Evolutionary conservation across 2,329 filamentous ascomycete genomes (phyloP).

Genomic region (Bipolaris zeicola): DNA sequence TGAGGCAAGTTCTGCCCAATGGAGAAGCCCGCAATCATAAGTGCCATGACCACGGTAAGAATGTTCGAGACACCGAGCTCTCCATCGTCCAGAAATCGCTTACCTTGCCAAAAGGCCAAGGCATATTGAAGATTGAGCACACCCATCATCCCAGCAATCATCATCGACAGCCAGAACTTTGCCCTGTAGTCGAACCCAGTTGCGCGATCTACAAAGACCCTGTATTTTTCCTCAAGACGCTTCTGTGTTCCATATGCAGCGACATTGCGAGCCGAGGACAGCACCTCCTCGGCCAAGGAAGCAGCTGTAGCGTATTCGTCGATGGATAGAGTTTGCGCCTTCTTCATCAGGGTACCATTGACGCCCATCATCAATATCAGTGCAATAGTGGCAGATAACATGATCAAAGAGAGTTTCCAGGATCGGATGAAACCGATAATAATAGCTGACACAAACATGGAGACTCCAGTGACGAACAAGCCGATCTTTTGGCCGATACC

Average conservation of each 20-base stretch:
- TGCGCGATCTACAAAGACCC: constrained; percentile 72
- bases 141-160: constrained; percentile 84
- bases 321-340: constrained; percentile 73
- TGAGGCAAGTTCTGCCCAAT: constrained; percentile 76
- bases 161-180: constrained; percentile 73
- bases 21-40: constrained; percentile 92
- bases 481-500: constrained; percentile 65
- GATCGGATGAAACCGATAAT: constrained; percentile 90
- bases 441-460: constrained; percentile 79
- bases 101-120: constrained; percentile 55
- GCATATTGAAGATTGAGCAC: constrained; percentile 76
- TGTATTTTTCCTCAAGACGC: constrained; percentile 86
- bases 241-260: constrained; percentile 93
- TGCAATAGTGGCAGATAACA: constrained; percentile 78
- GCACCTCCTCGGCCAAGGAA: constrained; percentile 89
- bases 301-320: constrained; percentile 83
- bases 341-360: constrained; percentile 76
- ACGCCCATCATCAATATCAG: constrained; percentile 77
- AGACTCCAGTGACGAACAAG: constrained; percentile 41
- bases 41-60: constrained; percentile 83
- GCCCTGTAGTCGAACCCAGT: constrained; percentile 77
- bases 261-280: constrained; percentile 91
- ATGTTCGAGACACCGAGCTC: constrained; percentile 72
- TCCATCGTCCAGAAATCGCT: constrained; percentile 60
- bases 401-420: constrained; percentile 91